Evolutionary conservation across 345 rosid species (phyloP).

Genomic region (Salix dunnii): DNA sequence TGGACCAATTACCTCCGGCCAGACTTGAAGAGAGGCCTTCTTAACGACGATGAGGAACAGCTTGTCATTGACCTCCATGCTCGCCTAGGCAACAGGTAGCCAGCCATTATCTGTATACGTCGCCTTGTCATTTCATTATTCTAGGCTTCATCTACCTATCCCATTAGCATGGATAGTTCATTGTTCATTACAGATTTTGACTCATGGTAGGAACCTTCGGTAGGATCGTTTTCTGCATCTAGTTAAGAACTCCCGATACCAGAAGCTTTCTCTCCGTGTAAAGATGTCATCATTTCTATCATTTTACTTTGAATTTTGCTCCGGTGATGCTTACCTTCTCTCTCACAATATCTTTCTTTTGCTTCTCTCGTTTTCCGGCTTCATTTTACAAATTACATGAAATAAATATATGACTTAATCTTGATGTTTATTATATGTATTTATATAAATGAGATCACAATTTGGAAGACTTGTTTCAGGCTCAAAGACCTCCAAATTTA

Average conservation of each 20-base stretch:
- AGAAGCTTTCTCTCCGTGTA: not conserved
- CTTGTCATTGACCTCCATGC: slow-evolving; percentile 73
- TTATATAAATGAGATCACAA: not conserved
- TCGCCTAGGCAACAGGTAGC: slow-evolving; percentile 65
- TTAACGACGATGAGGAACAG: slow-evolving; percentile 54
- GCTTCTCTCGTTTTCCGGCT: too few relatives aligned
- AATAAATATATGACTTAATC: too few relatives aligned
- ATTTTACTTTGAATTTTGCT: not conserved
- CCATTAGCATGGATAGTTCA: too few relatives aligned
- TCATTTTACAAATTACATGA: not conserved
- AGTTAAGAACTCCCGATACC: not conserved
- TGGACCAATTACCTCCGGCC: slow-evolving; percentile 88
- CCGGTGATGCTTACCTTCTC: not conserved
- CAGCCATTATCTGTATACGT: not conserved
- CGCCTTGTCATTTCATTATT: not conserved
- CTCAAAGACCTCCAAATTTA: not conserved
- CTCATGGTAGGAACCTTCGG: not conserved
- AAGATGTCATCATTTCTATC: not conserved
- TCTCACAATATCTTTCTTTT: not conserved
- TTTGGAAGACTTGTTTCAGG: not conserved
- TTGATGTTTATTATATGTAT: too few relatives aligned
- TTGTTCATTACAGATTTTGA: not conserved
- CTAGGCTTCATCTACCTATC: not conserved
- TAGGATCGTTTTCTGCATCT: not conserved
- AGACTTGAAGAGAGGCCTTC: slow-evolving; percentile 67